Evolutionary conservation across 1,139 yeast species (phyloP).

Genomic region (Kodamaea derodonti): DNA sequence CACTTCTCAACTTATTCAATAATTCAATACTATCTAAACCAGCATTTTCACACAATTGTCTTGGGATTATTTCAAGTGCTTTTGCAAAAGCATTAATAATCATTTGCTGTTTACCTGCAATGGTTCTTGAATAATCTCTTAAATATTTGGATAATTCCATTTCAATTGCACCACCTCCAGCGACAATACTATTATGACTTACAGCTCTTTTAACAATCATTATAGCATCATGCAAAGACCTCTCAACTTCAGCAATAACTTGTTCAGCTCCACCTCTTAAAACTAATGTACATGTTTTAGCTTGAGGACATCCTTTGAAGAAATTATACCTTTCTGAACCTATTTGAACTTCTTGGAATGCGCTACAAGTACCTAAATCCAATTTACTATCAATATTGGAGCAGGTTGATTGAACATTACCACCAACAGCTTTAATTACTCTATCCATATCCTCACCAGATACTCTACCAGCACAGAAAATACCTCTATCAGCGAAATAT

Average conservation of each 20-base stretch:
- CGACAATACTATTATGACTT: constrained; percentile 81
- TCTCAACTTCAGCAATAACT: constrained; percentile 96
- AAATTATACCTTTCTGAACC: constrained; percentile 94
- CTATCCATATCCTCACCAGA: constrained; percentile 85
- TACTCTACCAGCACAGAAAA: constrained; percentile 98
- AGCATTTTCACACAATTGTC: constrained; percentile 96
- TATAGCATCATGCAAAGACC: constrained; percentile 96
- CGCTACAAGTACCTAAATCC: constrained; percentile 82
- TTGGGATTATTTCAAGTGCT: constrained; percentile 92
- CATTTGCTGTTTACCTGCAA: constrained; percentile 94
- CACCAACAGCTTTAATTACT: constrained; percentile 93
- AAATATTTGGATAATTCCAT: constrained; percentile 91
- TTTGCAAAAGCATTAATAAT: constrained; percentile 89
- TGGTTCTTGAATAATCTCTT: constrained; percentile 80
- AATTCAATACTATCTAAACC: constrained; percentile 96
- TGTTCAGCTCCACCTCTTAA: constrained; percentile 98
- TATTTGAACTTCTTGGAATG: constrained; percentile 88
- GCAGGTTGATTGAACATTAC: constrained; percentile 82
- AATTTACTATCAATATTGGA: constrained; percentile 56
- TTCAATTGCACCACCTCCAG: constrained; percentile 99
- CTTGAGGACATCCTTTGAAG: constrained; percentile 87
- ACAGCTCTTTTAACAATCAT: constrained; percentile 97
- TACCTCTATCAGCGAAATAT: constrained; percentile 91
- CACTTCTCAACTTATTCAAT: constrained; percentile 84
- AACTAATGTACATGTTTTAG: constrained; percentile 89